Evolutionary conservation across 164 flowering plant genomes (phyloP).

Genomic region (Kalanchoe fedtschenkoi): DNA sequence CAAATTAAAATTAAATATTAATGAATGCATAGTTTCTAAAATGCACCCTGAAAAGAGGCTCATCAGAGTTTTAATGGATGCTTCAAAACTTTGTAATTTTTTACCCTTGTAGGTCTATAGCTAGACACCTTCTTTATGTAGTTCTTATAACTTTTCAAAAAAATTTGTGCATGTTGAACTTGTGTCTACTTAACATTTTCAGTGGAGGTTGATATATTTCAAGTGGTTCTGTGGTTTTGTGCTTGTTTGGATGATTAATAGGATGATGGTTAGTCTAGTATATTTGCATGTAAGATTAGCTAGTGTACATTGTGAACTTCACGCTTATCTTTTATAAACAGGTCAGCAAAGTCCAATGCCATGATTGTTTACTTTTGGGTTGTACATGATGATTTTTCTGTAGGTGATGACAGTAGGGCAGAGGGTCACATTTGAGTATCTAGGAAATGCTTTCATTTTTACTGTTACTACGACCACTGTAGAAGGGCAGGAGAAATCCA

Average conservation of each 20-base stretch:
- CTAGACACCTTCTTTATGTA: no score
- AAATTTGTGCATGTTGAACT: no score
- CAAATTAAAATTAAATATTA: background rate
- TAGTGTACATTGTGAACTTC: background rate
- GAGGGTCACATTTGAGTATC: slow-evolving; percentile 72
- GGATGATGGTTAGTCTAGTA: background rate
- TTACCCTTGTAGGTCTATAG: no score
- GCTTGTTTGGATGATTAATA: background rate
- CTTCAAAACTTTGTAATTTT: no score
- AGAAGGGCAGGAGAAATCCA: slow-evolving; percentile 55
- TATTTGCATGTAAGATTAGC: background rate
- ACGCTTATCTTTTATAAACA: background rate
- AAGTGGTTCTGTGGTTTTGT: background rate
- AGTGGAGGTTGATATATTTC: background rate
- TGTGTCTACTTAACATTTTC: no score
- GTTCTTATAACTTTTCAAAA: no score
- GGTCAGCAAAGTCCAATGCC: no score
- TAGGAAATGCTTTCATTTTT: slow-evolving; percentile 63
- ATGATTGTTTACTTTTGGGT: no score
- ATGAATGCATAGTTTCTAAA: no score
- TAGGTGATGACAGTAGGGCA: slow-evolving; percentile 96
- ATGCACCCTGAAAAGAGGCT: no score
- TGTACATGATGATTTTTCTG: background rate
- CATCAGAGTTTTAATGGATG: no score
- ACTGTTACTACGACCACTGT: slow-evolving; percentile 70